A percentile compares a stretch with the other conserved stretches of the same genome.
Evolutionary conservation across 2,329 filamentous ascomycete genomes (phyloP).

Genomic region (Claviceps paspali): DNA sequence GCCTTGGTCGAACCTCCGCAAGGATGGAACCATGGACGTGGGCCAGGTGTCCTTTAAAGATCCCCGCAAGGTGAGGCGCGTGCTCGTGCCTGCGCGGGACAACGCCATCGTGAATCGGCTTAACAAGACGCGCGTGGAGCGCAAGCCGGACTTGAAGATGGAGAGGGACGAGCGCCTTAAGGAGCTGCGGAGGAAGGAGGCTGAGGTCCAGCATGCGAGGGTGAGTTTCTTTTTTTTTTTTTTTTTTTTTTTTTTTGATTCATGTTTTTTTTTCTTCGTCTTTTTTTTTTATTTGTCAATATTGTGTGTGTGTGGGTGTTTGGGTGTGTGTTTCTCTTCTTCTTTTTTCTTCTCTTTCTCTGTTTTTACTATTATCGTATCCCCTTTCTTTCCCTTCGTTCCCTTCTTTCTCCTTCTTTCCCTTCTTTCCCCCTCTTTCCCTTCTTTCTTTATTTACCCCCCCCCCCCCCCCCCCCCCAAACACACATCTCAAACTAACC

Average conservation of each 20-base stretch:
- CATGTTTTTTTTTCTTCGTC: background rate
- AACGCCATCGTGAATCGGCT: conserved; percentile 93
- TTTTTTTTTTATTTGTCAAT: background rate
- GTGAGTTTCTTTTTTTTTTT: conserved; percentile 26
- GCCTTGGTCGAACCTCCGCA: conserved; percentile 90
- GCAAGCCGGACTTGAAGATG: conserved; percentile 65
- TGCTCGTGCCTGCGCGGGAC: conserved; percentile 66
- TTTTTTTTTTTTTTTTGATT: background rate
- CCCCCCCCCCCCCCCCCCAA: too few species aligned
- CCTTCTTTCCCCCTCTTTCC: background rate
- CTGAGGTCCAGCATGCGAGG: conserved; percentile 43
- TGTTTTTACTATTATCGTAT: background rate
- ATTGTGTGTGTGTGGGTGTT: too few species aligned
- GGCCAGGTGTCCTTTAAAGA: conserved; percentile 95
- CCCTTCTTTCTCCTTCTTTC: background rate
- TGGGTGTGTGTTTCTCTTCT: too few species aligned
- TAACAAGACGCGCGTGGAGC: conserved; percentile 90
- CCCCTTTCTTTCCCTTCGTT: background rate
- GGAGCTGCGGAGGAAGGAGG: conserved; percentile 57
- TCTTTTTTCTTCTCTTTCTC: background rate
- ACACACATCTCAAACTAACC: background rate
- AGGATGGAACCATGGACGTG: conserved; percentile 87
- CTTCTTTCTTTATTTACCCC: too few species aligned
- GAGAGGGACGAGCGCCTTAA: conserved; percentile 67
- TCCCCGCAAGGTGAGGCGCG: conserved; percentile 64